A percentile compares a stretch with the other conserved stretches of the same genome.
Conservation (phyloP, 495 filamentous ascomycete species). For the Penicillium nucicola region DNA sequence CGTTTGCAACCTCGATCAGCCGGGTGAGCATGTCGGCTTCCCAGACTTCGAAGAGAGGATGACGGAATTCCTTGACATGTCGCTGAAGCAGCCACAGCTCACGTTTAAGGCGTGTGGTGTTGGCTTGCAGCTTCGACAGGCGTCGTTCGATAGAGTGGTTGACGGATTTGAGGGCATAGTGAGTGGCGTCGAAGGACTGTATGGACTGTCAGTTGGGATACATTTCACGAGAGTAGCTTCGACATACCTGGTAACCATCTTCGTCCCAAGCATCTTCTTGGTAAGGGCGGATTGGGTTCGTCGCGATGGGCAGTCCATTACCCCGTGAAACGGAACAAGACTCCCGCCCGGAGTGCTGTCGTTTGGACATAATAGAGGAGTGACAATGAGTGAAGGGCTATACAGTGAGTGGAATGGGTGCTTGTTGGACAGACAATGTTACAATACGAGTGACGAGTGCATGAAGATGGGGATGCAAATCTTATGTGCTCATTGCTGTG, state of each 20-base stretch:
- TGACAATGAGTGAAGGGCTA: conserved; percentile 1
- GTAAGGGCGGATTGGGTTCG: not conserved
- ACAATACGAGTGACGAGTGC: not conserved
- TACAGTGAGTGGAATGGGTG: conserved; percentile 2
- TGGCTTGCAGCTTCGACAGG: conserved; percentile 19
- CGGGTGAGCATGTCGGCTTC: conserved; percentile 40
- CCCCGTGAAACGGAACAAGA: not conserved
- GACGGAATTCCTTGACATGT: conserved; percentile 26
- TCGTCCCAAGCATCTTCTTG: not conserved
- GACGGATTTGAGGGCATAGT: conserved; percentile 16
- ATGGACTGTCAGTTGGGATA: not conserved
- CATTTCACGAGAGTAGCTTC: not conserved
- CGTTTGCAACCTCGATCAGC: conserved; percentile 35
- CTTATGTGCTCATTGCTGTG: not conserved
- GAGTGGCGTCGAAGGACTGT: conserved; percentile 5
- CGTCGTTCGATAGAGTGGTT: conserved; percentile 23
- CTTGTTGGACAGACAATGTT: not conserved
- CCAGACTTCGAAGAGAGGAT: conserved; percentile 33
- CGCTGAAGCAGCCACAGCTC: conserved; percentile 28
- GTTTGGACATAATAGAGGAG: not conserved
- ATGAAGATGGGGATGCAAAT: not conserved
- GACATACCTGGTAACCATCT: not conserved
- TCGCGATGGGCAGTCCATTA: not conserved
- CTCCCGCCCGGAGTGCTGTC: not conserved
- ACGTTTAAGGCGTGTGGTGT: conserved; percentile 20